Base-by-base conservation (phyloP, 2,329 filamentous ascomycete genomes). In the Pseudogymnoascus sp. region DNA sequence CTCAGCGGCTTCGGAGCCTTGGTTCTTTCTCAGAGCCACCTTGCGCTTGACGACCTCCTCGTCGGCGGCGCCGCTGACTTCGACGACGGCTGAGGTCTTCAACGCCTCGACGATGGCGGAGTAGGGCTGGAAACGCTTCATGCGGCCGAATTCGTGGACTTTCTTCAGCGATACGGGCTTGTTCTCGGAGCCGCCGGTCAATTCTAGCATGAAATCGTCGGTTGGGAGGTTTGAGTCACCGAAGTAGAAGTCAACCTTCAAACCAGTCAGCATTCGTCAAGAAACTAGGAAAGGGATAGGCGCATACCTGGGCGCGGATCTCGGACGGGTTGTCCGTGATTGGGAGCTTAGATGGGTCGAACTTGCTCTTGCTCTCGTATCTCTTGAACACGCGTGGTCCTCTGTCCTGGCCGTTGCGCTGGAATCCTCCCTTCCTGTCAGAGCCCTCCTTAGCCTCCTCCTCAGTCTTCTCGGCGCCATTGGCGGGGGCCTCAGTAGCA, bases 241-340 rank as follows among this genome's bases (percentile, higher is more conserved):
- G 78, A 97, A 96, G 83, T 97, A 97, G 77, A 96, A 97, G 75
- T 97, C 92, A 71, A 96, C 90, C 89, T 96, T 69, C 31, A 16
- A 14, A 43, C 14, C 25, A 19, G 36, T n/a, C 25, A 51, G 43
- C 45, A 34, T 21, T 11, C 43, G 21, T 64, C 16, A 65, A 31
- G 25, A 21, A 25, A 67, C 63, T 67, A 64, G 63, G n/a, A 41
- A 62, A 19, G 16, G 39, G 13, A 23, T 13, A 28, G 13, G 34
- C 34, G 39, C 73, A 70, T 77, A 85, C 84, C 78, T 89, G 88
- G 72, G 85, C 84, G 70, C 86, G 83, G 71, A 90, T 90, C 75
- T 86, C 81, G 28, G 79, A 80, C 1, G 84, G 83, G 73, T 90
- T 86, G 70, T 82, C 81, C 63, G 82, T 85, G 72, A 84, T 81